Base-by-base conservation (phyloP, 2,329 filamentous ascomycete species). In the Penicillium palitans region DNA sequence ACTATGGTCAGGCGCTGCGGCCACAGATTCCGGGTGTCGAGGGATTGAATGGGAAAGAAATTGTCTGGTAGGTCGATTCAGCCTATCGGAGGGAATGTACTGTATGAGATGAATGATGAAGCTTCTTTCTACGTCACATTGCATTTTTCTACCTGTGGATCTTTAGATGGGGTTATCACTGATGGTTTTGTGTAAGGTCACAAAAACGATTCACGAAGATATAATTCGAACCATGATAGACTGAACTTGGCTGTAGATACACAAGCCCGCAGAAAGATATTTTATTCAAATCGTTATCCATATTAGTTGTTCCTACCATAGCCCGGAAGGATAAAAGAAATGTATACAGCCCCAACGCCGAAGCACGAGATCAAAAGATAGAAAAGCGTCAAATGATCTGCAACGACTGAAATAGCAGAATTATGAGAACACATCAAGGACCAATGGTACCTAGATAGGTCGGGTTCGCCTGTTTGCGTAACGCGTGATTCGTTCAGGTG, bases 1-100 rank as follows among this genome's bases (percentile, higher is more conserved):
- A 93, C 69, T 93, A 93, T 70, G 90, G 90, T 0, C 83, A 80
- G 63, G 83, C 80, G 10, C 68, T 84, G 64, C 72, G 79, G 54
- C 62, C 68, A 24, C 57, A 70, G 60, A 69, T 76, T 48, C 74
- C 72, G 8, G 64, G 67, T 9, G 61, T 74, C 3, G 71, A 76
- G 53, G 74, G 74, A 31, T 52, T 72, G 33, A 71, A 70, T 63
- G 72, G 72, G 24, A 77, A 75, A 64, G 70, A 73, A 47, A 75
- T 75, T 61, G 61, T 59, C 31, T 75, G 73, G 73, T 69, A 66
- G 64, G 55, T 65, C 21, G 13, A 27, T 19, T 24, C 41, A 29
- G 40, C 12, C 29, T 57, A 44, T 27, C 13, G 19, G 41, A 33
- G 41, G 10, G 51, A 40, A 57, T 65, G 57, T 62, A 62, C 27